A percentile compares a stretch with the other conserved stretches of the same genome.
These are phyloP conservation scores for Globisporangium iwayamae DNA, from an alignment of 352 stramenopile genomes.

Conservation along the genomic window DNA sequence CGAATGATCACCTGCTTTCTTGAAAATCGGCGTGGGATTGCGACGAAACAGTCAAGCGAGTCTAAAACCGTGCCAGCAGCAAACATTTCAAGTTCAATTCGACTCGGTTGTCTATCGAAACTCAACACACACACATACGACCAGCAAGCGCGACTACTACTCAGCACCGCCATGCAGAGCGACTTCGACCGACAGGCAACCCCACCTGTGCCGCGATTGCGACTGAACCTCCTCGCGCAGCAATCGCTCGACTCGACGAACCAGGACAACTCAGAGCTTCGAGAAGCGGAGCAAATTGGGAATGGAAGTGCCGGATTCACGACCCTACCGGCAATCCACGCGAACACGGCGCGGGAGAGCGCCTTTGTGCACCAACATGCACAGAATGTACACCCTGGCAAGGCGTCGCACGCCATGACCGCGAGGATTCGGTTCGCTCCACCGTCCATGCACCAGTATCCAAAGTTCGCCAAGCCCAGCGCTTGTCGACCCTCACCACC, in stretches of 20 bases:
- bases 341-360: neutral
- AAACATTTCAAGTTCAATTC: no score
- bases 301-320: neutral
- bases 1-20: no score
- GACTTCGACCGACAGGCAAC: neutral
- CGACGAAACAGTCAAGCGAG: no score
- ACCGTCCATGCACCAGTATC: conserved; percentile 8
- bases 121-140: neutral
- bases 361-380: no score
- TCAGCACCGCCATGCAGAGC: neutral
- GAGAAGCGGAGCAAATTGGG: neutral
- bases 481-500: neutral
- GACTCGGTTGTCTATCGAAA: neutral
- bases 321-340: neutral
- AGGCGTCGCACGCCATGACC: conserved; percentile 7
- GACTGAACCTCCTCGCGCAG: conserved; percentile 9
- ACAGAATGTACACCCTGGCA: neutral
- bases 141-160: neutral
- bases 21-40: no score
- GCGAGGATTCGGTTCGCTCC: conserved; percentile 30
- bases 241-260: neutral
- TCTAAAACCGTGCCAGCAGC: no score
- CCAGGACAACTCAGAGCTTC: neutral
- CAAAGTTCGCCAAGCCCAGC: neutral
- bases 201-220: conserved; percentile 4